Evolutionary conservation across 176 grass and related monocot species (phyloP), one percentile per base, ranked within the genome.

Genomic region (Raddia guianensis): DNA sequence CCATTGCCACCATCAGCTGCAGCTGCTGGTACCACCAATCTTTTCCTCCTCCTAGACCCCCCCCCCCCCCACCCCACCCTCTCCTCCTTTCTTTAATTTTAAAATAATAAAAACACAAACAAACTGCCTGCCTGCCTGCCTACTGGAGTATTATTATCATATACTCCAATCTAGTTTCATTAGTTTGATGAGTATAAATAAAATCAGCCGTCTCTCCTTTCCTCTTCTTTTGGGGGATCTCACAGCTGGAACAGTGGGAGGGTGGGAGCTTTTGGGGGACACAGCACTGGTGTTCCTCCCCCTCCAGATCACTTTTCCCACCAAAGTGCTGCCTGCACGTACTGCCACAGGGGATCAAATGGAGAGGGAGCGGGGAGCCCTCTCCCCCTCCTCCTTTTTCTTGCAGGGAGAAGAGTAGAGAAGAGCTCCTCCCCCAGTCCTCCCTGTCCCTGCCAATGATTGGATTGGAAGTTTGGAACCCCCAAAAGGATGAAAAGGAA

Each of bases 181-280:
- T 27, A 27, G 27, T 27, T 27, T 27, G 27, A 27, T 27, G 27
- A 27, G 37, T 40, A 40, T 40, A 40, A 40, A 40, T 40, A 40
- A 40, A 40, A 33, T 40, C 12, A 3, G 18, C 5, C 8, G 13
- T 34, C 9, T 67, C 55, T 18, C 20, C 16, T 54, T 66, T 79
- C 20, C 2, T 48, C 37, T 33, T 65, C 60, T 83, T 73, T 20
- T 46, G 74, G 62, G 82, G 76, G 82, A 61, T 65, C 32, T 78
- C 68, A n/a, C 49, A 91, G 87, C 87, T 90, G 87, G 76, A 92
- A 83, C 78, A 88, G 87, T 91, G 82, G 82, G 57, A 64, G 19
- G 37, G 50, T 73, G 84, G 68, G 81, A 88, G 76, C 93, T 86
- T 95, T 95, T 86, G 70, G 93, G 87, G 83, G 83, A 90, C 92